These are phyloP conservation scores for Penstemon newberryi DNA, from an alignment of 257 asterid genomes.

Conservation along the genomic window DNA sequence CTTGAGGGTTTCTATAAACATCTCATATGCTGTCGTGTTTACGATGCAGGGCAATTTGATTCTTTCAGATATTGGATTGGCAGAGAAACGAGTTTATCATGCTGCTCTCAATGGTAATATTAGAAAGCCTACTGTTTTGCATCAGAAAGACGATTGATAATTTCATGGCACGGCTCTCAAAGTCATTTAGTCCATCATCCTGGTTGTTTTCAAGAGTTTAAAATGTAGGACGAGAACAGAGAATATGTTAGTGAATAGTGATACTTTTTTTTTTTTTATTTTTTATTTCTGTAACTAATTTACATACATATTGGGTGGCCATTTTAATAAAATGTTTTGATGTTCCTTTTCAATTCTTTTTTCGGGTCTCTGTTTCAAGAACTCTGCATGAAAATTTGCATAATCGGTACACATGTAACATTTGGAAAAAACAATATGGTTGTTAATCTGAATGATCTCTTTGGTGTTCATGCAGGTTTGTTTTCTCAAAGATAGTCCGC, in stretches of 20 bases:
- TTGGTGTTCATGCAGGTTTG: slow-evolving; percentile 87
- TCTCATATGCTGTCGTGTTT: slow-evolving; percentile 21
- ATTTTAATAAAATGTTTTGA: slow-evolving; percentile 25
- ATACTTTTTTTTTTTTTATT: no score
- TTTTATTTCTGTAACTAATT: slow-evolving; percentile 33
- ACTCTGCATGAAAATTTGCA: slow-evolving; percentile 16
- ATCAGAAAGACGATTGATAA: slow-evolving; percentile 85
- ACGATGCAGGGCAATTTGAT: slow-evolving; percentile 74
- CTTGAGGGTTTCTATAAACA: slow-evolving; percentile 5
- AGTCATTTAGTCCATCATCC: slow-evolving; percentile 34
- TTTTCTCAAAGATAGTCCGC: slow-evolving; percentile 62
- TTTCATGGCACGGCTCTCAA: slow-evolving; percentile 52
- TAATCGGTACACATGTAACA: slow-evolving; percentile 9
- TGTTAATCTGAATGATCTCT: slow-evolving; percentile 63
- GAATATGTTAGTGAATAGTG: slow-evolving; percentile 15
- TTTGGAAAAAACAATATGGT: slow-evolving; percentile 12
- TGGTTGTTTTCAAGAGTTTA: slow-evolving; percentile 33
- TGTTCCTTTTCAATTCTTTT: slow-evolving; percentile 20
- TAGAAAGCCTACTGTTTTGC: slow-evolving; percentile 57
- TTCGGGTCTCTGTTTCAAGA: slow-evolving; percentile 4
- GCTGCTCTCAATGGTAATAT: slow-evolving; percentile 69
- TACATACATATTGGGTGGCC: slow-evolving; percentile 24
- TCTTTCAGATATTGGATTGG: slow-evolving; percentile 81
- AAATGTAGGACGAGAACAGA: slow-evolving; percentile 31
- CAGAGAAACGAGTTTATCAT: slow-evolving; percentile 72